Conservation (phyloP, 164 flowering plant genomes). For the Nelumbo lutea region DNA sequence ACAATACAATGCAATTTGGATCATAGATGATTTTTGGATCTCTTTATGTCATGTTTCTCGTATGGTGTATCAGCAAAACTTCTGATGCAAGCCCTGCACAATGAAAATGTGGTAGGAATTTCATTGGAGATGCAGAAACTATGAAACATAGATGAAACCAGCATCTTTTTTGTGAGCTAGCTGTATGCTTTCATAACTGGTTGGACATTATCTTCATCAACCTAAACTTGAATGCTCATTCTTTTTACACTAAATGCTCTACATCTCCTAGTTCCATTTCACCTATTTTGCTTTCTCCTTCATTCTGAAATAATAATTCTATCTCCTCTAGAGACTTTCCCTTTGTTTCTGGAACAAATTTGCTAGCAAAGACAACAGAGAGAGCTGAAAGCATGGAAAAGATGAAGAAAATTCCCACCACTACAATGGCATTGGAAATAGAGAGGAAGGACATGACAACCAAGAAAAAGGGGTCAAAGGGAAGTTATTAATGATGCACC, state of each 20-base stretch:
- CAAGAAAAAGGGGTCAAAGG: constrained; percentile 1
- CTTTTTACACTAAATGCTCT: constrained; percentile 62
- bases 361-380: constrained; percentile 64
- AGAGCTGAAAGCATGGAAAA: constrained; percentile 63
- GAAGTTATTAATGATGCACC: too few species aligned
- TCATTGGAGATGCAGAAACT: background rate
- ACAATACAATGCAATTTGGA: too few species aligned
- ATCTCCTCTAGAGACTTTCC: constrained; percentile 90
- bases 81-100: background rate
- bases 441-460: constrained; percentile 96
- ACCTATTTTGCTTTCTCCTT: constrained; percentile 26
- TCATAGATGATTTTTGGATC: too few species aligned
- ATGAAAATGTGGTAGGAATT: background rate
- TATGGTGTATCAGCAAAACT: background rate
- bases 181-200: background rate
- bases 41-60: constrained; percentile 4
- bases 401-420: constrained; percentile 70
- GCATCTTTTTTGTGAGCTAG: background rate
- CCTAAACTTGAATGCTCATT: constrained; percentile 7
- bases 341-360: constrained; percentile 77
- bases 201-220: background rate
- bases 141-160: background rate
- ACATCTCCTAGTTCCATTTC: constrained; percentile 71
- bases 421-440: constrained; percentile 51
- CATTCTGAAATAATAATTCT: constrained; percentile 57